Base-by-base conservation (phyloP, 2,329 filamentous ascomycete species). In the Penicillium italicum region DNA sequence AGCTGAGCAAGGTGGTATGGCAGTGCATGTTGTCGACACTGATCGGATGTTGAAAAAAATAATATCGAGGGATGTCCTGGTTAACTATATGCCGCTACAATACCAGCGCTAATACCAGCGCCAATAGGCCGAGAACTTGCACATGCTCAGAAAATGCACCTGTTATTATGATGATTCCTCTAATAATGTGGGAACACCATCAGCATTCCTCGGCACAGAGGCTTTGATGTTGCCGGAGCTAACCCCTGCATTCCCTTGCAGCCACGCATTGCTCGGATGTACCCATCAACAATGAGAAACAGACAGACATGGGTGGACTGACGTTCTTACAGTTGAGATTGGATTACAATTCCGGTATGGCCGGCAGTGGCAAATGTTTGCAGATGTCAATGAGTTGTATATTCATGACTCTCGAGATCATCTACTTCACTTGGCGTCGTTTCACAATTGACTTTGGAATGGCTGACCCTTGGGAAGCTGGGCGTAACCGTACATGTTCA, bases 11-110 rank as follows among this genome's bases (percentile, higher is more conserved):
- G 14, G 47, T 30, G 6, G 40, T 33, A 7, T 52, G 44, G 9
- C 57, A 24, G 10, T 48, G 56, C 61, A 63, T 63, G 7, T 24
- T 56, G 46, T 30, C 4, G n/a, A 34, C 24, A 20, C 24, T 18
- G 9, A 24, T 24, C 11, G 40, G 24, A 20, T 22, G n/a, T 22
- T n/a, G 22, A 20, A 3, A 30, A 18, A 4, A 16, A 22, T 11
- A 34, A 44, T 5, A 20, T 11, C 6, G 36, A 7, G 43, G n/a
- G 43, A 38, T 34, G 5, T 26, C 43, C n/a, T 47, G 14, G 6
- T 42, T n/a, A 34, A 12, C 26, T 48, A 53, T 40, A 24, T 42
- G 36, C 8, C 20, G 12, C 22, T 24, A 16, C 8, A 36, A 22
- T 2, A 24, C 7, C 6, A 12, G 4, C 4, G 8, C 20, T 12